Conservation (phyloP, 2,329 filamentous ascomycete species). For the Tolypocladium amazonense region DNA sequence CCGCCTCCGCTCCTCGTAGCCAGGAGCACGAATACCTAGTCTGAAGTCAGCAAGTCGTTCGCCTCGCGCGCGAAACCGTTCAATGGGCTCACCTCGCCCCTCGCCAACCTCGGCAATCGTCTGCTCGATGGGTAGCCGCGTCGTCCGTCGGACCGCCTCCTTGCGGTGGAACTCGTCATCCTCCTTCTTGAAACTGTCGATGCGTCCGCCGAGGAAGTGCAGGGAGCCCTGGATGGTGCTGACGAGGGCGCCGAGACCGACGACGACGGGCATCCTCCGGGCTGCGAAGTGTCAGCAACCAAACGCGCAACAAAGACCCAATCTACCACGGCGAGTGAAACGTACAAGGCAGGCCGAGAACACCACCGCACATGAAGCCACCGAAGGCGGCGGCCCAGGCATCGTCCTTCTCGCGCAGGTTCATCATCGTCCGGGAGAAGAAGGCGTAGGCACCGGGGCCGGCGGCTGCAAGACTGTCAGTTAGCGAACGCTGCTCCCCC, state of each 20-base stretch:
- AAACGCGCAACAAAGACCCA: background rate
- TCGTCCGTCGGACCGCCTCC: slow-evolving; percentile 61
- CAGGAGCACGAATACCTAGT: slow-evolving; percentile 66
- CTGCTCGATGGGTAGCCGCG: slow-evolving; percentile 65
- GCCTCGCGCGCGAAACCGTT: too few relatives aligned
- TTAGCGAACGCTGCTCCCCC: background rate
- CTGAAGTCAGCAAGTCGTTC: background rate
- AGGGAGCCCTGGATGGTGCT: slow-evolving; percentile 51
- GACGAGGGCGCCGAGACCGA: slow-evolving; percentile 53
- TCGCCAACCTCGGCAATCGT: slow-evolving; percentile 76
- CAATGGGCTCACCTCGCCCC: slow-evolving; percentile 58
- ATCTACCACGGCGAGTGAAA: background rate
- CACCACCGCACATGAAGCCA: slow-evolving; percentile 64
- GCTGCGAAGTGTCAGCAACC: slow-evolving; percentile 11
- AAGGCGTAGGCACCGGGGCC: slow-evolving; percentile 68
- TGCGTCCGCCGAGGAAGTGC: slow-evolving; percentile 56
- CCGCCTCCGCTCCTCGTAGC: slow-evolving; percentile 75
- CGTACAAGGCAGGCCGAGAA: slow-evolving; percentile 65
- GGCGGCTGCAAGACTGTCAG: slow-evolving; percentile 32
- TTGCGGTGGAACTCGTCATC: slow-evolving; percentile 67
- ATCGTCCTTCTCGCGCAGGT: slow-evolving; percentile 79
- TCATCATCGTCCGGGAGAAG: slow-evolving; percentile 64
- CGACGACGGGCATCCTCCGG: slow-evolving; percentile 53
- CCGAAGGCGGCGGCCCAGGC: slow-evolving; percentile 62
- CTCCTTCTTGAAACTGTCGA: slow-evolving; percentile 39